Evolutionary conservation across 352 stramenopile genomes (phyloP).

Genomic region (Phytophthora pistaciae): DNA sequence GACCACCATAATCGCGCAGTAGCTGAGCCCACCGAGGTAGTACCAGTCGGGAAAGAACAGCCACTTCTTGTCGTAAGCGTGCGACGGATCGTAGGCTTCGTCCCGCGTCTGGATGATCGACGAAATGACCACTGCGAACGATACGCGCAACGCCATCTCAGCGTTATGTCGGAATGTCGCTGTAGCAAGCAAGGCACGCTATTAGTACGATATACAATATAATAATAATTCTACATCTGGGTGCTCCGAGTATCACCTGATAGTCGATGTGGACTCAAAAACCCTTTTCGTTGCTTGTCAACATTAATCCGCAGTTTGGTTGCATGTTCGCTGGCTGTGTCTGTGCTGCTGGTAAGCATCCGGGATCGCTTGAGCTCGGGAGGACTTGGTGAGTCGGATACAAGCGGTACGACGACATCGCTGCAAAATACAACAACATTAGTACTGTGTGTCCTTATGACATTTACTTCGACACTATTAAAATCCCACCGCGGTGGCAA

Average conservation of each 20-base stretch:
- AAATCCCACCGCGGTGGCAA: neutral
- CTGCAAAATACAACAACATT: neutral
- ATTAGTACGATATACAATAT: neutral
- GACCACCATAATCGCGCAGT: slow-evolving; percentile 76
- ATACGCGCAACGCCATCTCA: slow-evolving; percentile 60
- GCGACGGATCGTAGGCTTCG: slow-evolving; percentile 35
- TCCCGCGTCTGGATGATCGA: slow-evolving; percentile 68
- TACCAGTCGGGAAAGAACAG: slow-evolving; percentile 64
- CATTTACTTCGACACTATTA: neutral
- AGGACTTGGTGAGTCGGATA: neutral
- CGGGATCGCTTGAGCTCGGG: slow-evolving; percentile 6
- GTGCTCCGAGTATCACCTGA: slow-evolving; percentile 31
- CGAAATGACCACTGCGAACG: slow-evolving; percentile 63
- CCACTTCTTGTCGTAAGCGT: slow-evolving; percentile 56
- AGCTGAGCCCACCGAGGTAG: slow-evolving; percentile 37
- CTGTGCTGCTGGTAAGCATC: slow-evolving; percentile 22
- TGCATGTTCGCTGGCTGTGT: slow-evolving; percentile 15
- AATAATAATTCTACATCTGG: too few relatives aligned
- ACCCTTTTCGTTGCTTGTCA: slow-evolving; percentile 20
- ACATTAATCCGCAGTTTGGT: slow-evolving; percentile 33
- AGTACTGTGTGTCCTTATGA: neutral
- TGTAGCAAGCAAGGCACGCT: slow-evolving; percentile 5
- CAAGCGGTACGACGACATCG: slow-evolving; percentile 4
- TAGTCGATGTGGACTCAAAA: slow-evolving; percentile 29
- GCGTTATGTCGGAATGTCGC: slow-evolving; percentile 45